A percentile compares a stretch with the other conserved stretches of the same genome.
Conservation (phyloP, 352 stramenopile genomes). For the Peronospora belbahrii region DNA sequence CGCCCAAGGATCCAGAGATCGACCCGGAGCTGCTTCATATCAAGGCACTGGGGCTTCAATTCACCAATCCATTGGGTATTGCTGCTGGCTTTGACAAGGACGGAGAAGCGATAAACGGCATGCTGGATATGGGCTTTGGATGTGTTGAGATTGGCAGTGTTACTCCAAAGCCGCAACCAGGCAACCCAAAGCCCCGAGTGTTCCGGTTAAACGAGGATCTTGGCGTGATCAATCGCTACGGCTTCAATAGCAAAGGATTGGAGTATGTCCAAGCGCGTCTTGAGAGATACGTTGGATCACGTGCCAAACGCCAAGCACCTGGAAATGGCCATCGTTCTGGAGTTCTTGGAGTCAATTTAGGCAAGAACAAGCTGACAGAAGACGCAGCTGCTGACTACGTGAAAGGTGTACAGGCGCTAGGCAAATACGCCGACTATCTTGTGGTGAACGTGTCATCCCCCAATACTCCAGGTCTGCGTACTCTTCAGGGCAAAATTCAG, state of each 20-base stretch:
- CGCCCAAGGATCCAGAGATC: slow-evolving; percentile 45
- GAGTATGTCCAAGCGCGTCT: slow-evolving; percentile 70
- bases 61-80: slow-evolving; percentile 91
- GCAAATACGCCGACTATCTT: slow-evolving; percentile 94
- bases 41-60: slow-evolving; percentile 55
- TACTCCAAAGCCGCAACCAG: slow-evolving; percentile 87
- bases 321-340: slow-evolving; percentile 46
- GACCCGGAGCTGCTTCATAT: slow-evolving; percentile 55
- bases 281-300: slow-evolving; percentile 40
- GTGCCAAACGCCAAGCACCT: slow-evolving; percentile 20
- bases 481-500: slow-evolving; percentile 72
- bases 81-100: slow-evolving; percentile 98
- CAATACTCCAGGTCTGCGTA: slow-evolving; percentile 89
- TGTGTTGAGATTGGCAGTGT: slow-evolving; percentile 94
- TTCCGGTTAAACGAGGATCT: slow-evolving; percentile 93
- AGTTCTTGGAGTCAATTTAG: slow-evolving; percentile 94
- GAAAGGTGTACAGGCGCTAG: slow-evolving; percentile 85
- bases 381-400: slow-evolving; percentile 87
- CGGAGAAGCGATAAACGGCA: slow-evolving; percentile 87
- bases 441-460: slow-evolving; percentile 97
- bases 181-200: slow-evolving; percentile 94
- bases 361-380: slow-evolving; percentile 95
- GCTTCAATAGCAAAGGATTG: slow-evolving; percentile 94
- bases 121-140: slow-evolving; percentile 92
- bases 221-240: slow-evolving; percentile 97